Percentiles rank a stretch among this genome's conserved stretches.
These are phyloP conservation scores for Nicotiana tabacum DNA, from an alignment of 257 asterid genomes.

Conservation along the genomic window DNA sequence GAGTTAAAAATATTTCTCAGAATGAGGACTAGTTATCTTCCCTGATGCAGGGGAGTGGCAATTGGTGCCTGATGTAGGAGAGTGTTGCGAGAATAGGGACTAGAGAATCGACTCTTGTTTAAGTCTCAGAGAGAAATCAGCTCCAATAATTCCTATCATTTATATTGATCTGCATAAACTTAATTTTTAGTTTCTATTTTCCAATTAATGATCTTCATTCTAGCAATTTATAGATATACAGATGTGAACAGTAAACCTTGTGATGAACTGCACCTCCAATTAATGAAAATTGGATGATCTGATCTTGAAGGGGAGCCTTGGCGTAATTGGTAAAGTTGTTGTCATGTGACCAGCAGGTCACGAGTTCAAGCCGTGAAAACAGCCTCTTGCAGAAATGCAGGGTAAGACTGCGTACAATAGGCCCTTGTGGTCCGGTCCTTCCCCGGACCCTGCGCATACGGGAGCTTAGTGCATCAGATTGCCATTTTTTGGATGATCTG, in stretches of 20 bases:
- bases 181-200: not conserved
- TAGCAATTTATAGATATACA: not conserved
- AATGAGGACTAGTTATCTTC: not conserved
- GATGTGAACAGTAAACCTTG: not conserved
- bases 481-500: not conserved
- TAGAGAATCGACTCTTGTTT: not conserved
- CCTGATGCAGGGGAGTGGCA: not conserved
- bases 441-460: too few species aligned
- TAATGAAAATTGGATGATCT: not conserved
- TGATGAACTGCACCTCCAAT: not conserved
- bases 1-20: not conserved
- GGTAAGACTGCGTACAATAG: too few species aligned
- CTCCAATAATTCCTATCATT: not conserved
- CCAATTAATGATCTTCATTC: not conserved
- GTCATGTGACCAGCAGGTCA: too few species aligned
- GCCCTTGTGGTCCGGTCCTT: too few species aligned
- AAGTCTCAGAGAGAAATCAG: not conserved
- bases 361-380: too few species aligned
- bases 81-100: not conserved
- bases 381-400: too few species aligned
- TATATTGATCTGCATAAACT: not conserved
- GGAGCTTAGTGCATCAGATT: too few species aligned
- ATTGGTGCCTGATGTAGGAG: not conserved
- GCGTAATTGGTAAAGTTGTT: too few species aligned
- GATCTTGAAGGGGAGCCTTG: too few species aligned